Evolutionary conservation across 805 yeast species (phyloP).

Genomic region (Starmerella roubikii): DNA sequence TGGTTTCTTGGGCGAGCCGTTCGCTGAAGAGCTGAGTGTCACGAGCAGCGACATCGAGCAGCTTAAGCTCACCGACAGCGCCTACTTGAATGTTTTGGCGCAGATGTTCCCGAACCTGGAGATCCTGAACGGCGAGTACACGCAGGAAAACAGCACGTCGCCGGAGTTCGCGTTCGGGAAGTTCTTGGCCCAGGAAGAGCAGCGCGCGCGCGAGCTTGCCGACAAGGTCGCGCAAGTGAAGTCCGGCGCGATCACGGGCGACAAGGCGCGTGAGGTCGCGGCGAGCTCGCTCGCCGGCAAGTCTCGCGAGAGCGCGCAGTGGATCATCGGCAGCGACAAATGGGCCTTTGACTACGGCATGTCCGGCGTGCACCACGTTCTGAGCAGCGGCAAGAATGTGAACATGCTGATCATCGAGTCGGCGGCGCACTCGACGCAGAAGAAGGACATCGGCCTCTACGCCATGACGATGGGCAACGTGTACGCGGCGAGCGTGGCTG

Average conservation of each 20-base stretch:
- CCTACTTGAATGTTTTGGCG: conserved; percentile 58
- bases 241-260: conserved; percentile 31
- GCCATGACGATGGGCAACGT: conserved; percentile 86
- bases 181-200: conserved; percentile 44
- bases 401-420: conserved; percentile 81
- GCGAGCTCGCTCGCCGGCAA: conserved; percentile 28
- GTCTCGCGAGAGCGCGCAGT: conserved; percentile 29
- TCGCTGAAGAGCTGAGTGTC: conserved; percentile 13
- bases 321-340: conserved; percentile 89
- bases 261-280: conserved; percentile 44
- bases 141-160: conserved; percentile 28
- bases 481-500: conserved; percentile 88
- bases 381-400: conserved; percentile 60
- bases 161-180: conserved; percentile 87
- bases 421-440: conserved; percentile 45
- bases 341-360: conserved; percentile 91
- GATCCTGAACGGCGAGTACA: conserved; percentile 46
- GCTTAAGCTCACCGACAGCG: conserved; percentile 43
- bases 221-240: conserved; percentile 33
- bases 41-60: conserved; percentile 2
- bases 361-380: conserved; percentile 77
- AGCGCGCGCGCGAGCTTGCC: conserved; percentile 33
- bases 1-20: conserved; percentile 9
- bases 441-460: conserved; percentile 84
- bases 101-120: conserved; percentile 51